phyloP scores from a whole-genome alignment of 768 basidiomycete species.

The Amanita rubescens region DNA sequence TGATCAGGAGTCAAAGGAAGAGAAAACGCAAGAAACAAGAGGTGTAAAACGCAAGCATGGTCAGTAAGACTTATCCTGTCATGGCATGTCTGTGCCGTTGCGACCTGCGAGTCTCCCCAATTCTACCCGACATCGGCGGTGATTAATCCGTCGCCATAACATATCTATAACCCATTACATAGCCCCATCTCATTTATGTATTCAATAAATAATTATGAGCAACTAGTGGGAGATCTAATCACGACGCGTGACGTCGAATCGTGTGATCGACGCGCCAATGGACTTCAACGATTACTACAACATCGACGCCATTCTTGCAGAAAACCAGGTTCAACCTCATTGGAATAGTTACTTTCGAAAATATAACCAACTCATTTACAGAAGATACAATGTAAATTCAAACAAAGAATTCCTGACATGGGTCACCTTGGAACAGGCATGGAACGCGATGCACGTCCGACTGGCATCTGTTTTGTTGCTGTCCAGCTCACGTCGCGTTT shows the following conservation, averaged over 20 bases:
- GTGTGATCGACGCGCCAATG: conserved; percentile 34
- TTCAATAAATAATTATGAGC: too few relatives aligned
- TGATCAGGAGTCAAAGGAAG: not conserved
- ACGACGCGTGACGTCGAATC: not conserved
- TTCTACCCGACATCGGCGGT: too few relatives aligned
- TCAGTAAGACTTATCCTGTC: not conserved
- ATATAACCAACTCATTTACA: conserved; percentile 20
- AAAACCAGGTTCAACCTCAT: conserved; percentile 61
- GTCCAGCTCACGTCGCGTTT: not conserved
- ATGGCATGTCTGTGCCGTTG: too few relatives aligned
- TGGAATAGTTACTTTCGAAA: not conserved
- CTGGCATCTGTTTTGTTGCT: not conserved
- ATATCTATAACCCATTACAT: too few relatives aligned
- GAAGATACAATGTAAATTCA: conserved; percentile 95
- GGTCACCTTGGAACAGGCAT: conserved; percentile 86
- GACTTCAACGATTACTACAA: conserved; percentile 85
- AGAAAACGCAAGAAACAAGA: not conserved
- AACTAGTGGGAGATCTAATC: too few relatives aligned
- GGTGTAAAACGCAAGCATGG: not conserved
- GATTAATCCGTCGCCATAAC: too few relatives aligned
- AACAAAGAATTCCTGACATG: conserved; percentile 74
- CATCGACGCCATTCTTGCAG: conserved; percentile 83
- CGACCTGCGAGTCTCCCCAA: too few relatives aligned
- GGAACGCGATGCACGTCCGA: conserved; percentile 64
- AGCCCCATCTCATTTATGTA: too few relatives aligned